A percentile compares a stretch with the other conserved stretches of the same genome.
These are phyloP conservation scores for Colletotrichum scovillei DNA, from an alignment of 2,329 filamentous ascomycete species.

Conservation along the genomic window DNA sequence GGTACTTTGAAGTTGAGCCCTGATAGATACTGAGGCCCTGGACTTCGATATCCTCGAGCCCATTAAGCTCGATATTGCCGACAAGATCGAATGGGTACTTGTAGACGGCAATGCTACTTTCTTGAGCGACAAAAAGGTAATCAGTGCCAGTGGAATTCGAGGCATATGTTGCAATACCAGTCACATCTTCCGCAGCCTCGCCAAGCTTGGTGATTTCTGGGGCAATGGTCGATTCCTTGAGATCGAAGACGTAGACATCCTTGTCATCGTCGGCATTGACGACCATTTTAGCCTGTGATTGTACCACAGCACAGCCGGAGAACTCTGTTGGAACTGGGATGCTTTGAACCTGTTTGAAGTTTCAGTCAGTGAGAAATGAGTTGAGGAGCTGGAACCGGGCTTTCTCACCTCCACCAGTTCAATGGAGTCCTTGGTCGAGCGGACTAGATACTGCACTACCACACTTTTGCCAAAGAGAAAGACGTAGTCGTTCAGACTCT, in stretches of 20 bases:
- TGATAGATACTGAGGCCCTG: constrained; percentile 56
- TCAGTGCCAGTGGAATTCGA: constrained; percentile 43
- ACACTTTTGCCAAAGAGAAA: constrained; percentile 58
- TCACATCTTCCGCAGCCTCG: constrained; percentile 50
- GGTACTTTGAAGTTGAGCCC: constrained; percentile 46
- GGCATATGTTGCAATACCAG: constrained; percentile 54
- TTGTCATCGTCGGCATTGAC: constrained; percentile 52
- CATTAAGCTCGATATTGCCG: constrained; percentile 50
- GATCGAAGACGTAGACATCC: constrained; percentile 50
- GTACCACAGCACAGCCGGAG: constrained; percentile 54
- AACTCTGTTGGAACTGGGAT: constrained; percentile 54
- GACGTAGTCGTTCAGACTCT: constrained; percentile 54
- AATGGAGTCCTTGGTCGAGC: constrained; percentile 40
- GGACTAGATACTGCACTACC: constrained; percentile 51
- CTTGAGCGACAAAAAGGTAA: constrained; percentile 55
- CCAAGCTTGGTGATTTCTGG: constrained; percentile 51
- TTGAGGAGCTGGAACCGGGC: rapidly evolving
- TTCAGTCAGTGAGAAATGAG: constrained; percentile 1
- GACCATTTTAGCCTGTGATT: constrained; percentile 49
- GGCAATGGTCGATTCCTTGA: constrained; percentile 49
- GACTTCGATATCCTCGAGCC: constrained; percentile 54
- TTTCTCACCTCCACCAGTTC: constrained; percentile 51
- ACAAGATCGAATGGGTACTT: constrained; percentile 46
- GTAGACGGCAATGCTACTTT: constrained; percentile 52
- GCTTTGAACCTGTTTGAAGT: constrained; percentile 49